phyloP scores from a whole-genome alignment of 805 yeast species.

The Metschnikowia matae region DNA sequence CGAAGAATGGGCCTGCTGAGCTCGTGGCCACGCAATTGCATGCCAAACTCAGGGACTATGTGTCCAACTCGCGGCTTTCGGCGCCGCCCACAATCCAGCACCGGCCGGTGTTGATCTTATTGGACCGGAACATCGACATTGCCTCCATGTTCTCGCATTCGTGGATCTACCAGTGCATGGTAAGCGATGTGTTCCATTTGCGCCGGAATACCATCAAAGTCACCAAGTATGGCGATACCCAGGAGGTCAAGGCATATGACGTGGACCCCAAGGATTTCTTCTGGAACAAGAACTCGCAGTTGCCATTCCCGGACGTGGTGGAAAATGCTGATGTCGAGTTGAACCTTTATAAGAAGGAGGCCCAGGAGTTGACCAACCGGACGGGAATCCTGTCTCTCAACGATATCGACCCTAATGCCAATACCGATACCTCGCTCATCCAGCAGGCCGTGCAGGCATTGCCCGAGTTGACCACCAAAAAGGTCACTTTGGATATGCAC shows the following conservation, averaged over 20 bases:
- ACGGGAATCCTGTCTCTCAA: constrained; percentile 69
- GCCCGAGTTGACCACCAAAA: constrained; percentile 88
- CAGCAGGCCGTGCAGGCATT: constrained; percentile 87
- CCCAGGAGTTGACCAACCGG: constrained; percentile 75
- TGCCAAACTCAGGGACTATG: constrained; percentile 77
- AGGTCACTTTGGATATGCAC: constrained; percentile 88
- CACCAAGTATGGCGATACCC: constrained; percentile 27
- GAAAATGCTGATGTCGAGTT: constrained; percentile 89
- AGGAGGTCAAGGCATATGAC: constrained; percentile 60
- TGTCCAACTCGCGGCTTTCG: constrained; percentile 54
- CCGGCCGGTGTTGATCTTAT: constrained; percentile 70
- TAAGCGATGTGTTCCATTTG: constrained; percentile 83
- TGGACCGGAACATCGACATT: constrained; percentile 87
- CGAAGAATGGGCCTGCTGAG: constrained; percentile 93
- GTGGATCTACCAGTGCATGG: constrained; percentile 96
- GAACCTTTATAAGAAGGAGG: constrained; percentile 77
- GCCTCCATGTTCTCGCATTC: constrained; percentile 95
- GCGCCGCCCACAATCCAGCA: constrained; percentile 34
- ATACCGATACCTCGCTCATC: constrained; percentile 59
- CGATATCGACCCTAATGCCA: constrained; percentile 62
- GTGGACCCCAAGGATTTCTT: constrained; percentile 91
- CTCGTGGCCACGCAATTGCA: constrained; percentile 86
- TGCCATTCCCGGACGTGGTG: constrained; percentile 98
- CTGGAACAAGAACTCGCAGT: constrained; percentile 77
- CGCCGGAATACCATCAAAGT: constrained; percentile 78